Evolutionary conservation across 371 early-diverging fungal species (phyloP).

Genomic region (Lichtheimia corymbifera): DNA sequence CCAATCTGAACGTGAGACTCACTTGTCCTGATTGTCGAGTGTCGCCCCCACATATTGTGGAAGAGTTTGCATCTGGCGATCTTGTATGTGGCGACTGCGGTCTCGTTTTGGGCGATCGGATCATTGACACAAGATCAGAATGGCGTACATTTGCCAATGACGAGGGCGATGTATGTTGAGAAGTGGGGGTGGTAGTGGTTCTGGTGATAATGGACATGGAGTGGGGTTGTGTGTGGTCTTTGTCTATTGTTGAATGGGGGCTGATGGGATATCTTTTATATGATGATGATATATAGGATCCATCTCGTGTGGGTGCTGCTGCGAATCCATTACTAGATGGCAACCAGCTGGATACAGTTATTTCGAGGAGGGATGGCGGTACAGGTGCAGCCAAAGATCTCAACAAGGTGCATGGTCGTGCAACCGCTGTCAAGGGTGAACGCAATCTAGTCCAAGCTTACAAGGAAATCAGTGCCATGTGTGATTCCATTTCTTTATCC

Average conservation of each 20-base stretch:
- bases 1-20: slow-evolving; percentile 67
- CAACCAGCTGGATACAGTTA: slow-evolving; percentile 90
- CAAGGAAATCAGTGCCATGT: slow-evolving; percentile 91
- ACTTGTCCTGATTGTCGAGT: slow-evolving; percentile 84
- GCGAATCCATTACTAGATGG: slow-evolving; percentile 89
- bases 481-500: slow-evolving; percentile 87
- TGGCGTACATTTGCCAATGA: slow-evolving; percentile 99
- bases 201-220: too few species aligned
- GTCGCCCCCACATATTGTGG: slow-evolving; percentile 92
- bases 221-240: too few species aligned
- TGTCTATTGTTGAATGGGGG: too few species aligned
- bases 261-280: too few species aligned
- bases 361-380: slow-evolving; percentile 82
- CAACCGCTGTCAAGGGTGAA: slow-evolving; percentile 77
- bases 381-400: slow-evolving; percentile 72
- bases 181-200: neutral
- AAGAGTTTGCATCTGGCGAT: slow-evolving; percentile 94
- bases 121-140: slow-evolving; percentile 98
- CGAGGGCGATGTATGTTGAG: slow-evolving; percentile 73
- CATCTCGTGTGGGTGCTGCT: slow-evolving; percentile 98
- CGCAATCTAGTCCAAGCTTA: slow-evolving; percentile 87
- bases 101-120: slow-evolving; percentile 92
- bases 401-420: slow-evolving; percentile 76
- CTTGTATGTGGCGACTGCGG: slow-evolving; percentile 98
- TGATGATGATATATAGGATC: slow-evolving; percentile 63